These are phyloP conservation scores for Pseudogymnoascus sp. DNA, from an alignment of 2,329 filamentous ascomycete genomes.

Conservation along the genomic window DNA sequence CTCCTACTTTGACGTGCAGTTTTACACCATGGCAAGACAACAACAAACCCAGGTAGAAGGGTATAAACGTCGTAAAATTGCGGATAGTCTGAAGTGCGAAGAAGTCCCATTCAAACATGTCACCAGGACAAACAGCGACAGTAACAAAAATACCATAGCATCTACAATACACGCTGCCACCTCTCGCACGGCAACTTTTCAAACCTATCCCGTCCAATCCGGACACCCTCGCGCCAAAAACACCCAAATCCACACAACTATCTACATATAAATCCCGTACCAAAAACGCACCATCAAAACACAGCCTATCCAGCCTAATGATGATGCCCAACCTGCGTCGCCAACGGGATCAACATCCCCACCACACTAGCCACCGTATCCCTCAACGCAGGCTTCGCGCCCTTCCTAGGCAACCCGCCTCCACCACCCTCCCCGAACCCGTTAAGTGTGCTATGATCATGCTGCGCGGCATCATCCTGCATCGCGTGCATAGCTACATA, in stretches of 20 bases:
- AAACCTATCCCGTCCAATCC: background rate
- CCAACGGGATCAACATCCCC: slow-evolving; percentile 69
- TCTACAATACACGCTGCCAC: background rate
- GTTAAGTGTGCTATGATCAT: slow-evolving; percentile 38
- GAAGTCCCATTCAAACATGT: background rate
- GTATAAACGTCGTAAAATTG: too few species aligned
- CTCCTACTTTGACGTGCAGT: background rate
- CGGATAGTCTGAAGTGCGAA: too few species aligned
- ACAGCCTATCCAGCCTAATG: too few species aligned
- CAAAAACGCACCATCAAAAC: too few species aligned
- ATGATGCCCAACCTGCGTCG: slow-evolving; percentile 72
- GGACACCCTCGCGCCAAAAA: background rate
- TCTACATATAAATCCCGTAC: slow-evolving; percentile 4
- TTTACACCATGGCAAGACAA: background rate
- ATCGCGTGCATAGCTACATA: slow-evolving; percentile 99
- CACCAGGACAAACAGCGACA: background rate
- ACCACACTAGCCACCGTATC: slow-evolving; percentile 62
- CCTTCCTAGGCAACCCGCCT: slow-evolving; percentile 30
- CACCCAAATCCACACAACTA: background rate
- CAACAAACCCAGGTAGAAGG: too few species aligned
- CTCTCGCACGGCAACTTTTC: background rate
- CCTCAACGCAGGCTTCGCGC: slow-evolving; percentile 51
- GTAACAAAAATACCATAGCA: background rate
- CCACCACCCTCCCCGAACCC: slow-evolving; percentile 42
- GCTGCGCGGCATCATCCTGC: slow-evolving; percentile 59